Conservation (phyloP, 2,329 filamentous ascomycete species). For the Periconia sp. region DNA sequence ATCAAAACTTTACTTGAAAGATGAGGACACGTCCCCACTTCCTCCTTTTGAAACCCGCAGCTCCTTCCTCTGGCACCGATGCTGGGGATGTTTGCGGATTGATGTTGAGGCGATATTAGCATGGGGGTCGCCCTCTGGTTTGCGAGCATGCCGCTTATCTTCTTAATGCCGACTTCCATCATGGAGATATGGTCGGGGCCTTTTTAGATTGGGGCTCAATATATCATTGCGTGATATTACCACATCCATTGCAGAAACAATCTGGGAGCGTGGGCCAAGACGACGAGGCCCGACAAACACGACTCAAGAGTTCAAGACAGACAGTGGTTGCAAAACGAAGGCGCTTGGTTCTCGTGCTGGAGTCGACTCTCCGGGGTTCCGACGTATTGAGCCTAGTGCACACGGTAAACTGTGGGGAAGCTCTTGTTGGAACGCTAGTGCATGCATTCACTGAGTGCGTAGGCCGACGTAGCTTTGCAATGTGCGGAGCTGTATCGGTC, state of each 20-base stretch:
- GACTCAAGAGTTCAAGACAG: not conserved
- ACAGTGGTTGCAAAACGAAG: not conserved
- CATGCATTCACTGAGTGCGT: no score
- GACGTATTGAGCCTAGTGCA: conserved; percentile 19
- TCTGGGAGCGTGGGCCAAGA: no score
- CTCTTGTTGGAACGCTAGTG: conserved; percentile 4
- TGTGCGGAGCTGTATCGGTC: not conserved
- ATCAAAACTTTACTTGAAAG: not conserved
- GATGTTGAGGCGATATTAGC: no score
- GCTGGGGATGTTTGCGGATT: no score
- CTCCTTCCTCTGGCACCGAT: no score
- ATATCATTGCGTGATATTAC: not conserved
- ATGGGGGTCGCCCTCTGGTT: no score
- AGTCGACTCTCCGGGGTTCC: conserved; percentile 14
- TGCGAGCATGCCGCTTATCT: not conserved
- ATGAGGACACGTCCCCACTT: not conserved
- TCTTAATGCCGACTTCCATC: not conserved
- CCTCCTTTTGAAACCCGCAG: no score
- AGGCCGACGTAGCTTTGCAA: no score
- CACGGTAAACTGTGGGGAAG: conserved; percentile 23
- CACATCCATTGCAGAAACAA: not conserved
- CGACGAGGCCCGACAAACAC: not conserved
- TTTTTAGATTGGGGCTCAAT: not conserved
- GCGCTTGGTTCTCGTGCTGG: conserved; percentile 19
- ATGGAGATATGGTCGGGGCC: not conserved